Evolutionary conservation across 2,329 filamentous ascomycete species (phyloP).

Genomic region (Chaetomium olivaceum): DNA sequence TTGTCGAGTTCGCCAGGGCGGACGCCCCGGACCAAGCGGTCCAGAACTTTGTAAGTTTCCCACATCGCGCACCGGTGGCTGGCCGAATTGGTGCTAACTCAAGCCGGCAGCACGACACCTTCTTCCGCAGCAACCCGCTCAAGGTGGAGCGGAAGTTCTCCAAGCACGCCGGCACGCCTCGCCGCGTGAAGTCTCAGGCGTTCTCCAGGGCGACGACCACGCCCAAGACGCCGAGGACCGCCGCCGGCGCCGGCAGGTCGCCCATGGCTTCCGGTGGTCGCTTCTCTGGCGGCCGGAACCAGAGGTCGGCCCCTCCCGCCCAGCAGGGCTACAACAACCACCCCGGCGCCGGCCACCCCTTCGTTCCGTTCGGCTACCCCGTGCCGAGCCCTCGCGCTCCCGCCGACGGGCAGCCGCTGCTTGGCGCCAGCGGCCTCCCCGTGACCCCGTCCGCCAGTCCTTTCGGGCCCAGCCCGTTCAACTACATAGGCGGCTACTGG

Average conservation of each 20-base stretch:
- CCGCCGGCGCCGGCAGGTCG: background rate
- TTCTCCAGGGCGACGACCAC: slow-evolving; percentile 13
- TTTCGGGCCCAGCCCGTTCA: slow-evolving; percentile 11
- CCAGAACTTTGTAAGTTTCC: slow-evolving; percentile 21
- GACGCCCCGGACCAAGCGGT: slow-evolving; percentile 23
- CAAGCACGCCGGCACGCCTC: slow-evolving; percentile 14
- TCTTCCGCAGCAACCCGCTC: slow-evolving; percentile 14
- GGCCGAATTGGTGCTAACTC: slow-evolving; percentile 6
- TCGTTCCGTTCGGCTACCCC: slow-evolving; percentile 5
- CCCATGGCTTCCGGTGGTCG: background rate
- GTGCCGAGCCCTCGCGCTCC: slow-evolving; percentile 2
- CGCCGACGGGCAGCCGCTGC: background rate
- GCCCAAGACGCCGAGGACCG: slow-evolving; percentile 16
- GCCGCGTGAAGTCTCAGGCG: slow-evolving; percentile 23
- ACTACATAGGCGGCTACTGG: slow-evolving; percentile 19
- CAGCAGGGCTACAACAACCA: slow-evolving; percentile 8
- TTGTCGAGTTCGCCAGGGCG: slow-evolving; percentile 29
- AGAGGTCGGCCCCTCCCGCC: background rate
- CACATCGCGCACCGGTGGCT: background rate
- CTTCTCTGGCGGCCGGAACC: background rate
- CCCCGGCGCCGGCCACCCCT: background rate
- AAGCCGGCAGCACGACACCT: slow-evolving; percentile 8
- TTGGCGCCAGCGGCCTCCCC: slow-evolving; percentile 18
- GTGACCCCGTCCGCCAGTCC: slow-evolving; percentile 9
- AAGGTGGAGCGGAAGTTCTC: slow-evolving; percentile 28